Evolutionary conservation across 768 basidiomycete species (phyloP).

Genomic region (Termitomyces sp.): DNA sequence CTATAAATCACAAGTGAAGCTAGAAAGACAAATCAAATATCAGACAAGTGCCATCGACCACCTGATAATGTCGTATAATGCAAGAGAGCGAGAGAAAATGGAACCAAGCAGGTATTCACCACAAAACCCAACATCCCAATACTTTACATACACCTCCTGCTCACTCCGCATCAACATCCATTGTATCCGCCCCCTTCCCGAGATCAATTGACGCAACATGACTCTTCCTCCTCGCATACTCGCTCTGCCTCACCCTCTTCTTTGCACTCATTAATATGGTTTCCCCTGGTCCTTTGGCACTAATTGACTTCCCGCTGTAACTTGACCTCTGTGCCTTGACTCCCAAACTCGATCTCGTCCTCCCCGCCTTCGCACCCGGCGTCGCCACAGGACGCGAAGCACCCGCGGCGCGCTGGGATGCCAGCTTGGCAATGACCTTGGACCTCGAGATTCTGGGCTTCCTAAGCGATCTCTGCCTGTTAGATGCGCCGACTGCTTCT

Average conservation of each 20-base stretch:
- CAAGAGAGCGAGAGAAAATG: background rate
- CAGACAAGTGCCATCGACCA: background rate
- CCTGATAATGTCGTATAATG: background rate
- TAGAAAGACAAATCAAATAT: background rate
- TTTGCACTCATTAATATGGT: constrained; percentile 56
- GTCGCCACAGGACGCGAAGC: constrained; percentile 10
- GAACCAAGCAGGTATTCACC: background rate
- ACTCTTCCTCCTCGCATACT: constrained; percentile 58
- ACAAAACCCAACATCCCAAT: background rate
- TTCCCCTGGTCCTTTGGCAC: constrained; percentile 25
- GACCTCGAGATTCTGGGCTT: constrained; percentile 79
- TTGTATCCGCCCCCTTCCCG: background rate
- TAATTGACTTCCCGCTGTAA: constrained; percentile 26
- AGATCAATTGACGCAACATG: constrained; percentile 18
- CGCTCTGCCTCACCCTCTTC: constrained; percentile 72
- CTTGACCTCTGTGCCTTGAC: constrained; percentile 34
- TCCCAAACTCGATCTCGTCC: constrained; percentile 49
- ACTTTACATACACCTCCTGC: background rate
- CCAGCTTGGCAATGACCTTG: constrained; percentile 71
- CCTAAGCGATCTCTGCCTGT: constrained; percentile 31
- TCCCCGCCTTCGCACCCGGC: constrained; percentile 20
- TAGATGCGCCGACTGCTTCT: background rate
- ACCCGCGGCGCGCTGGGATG: constrained; percentile 58
- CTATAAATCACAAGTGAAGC: background rate
- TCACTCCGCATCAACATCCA: constrained; percentile 11